Percentiles rank a stretch among this genome's conserved stretches.
These are phyloP conservation scores for Sequoiadendron giganteum DNA, from an alignment of 75 land plant genomes.

Conservation along the genomic window DNA sequence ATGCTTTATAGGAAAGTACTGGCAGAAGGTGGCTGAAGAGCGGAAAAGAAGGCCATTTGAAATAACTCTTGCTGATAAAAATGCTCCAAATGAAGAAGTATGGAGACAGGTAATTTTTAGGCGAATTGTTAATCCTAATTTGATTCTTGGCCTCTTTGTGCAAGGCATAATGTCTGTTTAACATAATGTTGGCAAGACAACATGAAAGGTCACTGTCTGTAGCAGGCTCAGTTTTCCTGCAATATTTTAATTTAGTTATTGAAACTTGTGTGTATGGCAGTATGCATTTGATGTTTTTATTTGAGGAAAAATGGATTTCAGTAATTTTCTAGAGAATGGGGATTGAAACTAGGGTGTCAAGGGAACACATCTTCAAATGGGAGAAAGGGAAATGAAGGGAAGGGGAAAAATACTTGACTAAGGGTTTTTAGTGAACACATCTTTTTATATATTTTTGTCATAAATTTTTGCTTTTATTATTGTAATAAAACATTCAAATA, in stretches of 20 bases:
- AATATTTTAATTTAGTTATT: not conserved
- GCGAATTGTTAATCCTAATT: not conserved
- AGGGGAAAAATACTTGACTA: not conserved
- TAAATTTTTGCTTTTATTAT: not conserved
- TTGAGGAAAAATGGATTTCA: not conserved
- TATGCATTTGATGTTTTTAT: not conserved
- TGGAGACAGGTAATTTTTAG: conserved; percentile 73
- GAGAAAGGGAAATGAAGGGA: not conserved
- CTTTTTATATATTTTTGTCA: not conserved
- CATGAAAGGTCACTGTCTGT: not conserved
- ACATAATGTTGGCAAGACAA: not conserved
- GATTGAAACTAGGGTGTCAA: not conserved
- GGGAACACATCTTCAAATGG: not conserved
- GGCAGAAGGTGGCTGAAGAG: conserved; percentile 82
- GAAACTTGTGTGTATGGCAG: not conserved
- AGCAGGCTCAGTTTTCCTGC: not conserved
- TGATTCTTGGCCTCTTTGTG: conserved; percentile 2
- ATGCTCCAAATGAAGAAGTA: conserved; percentile 98
- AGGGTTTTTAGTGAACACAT: not conserved
- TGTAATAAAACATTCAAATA: not conserved
- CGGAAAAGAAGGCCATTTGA: conserved; percentile 65
- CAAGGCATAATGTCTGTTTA: conserved; percentile 2
- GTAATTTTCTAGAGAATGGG: not conserved
- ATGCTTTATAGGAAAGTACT: conserved; percentile 67
- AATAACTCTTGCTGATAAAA: conserved; percentile 93